Conservation (phyloP, 225 moss, liverwort and hornwort genomes). For the Ulota crispa region DNA sequence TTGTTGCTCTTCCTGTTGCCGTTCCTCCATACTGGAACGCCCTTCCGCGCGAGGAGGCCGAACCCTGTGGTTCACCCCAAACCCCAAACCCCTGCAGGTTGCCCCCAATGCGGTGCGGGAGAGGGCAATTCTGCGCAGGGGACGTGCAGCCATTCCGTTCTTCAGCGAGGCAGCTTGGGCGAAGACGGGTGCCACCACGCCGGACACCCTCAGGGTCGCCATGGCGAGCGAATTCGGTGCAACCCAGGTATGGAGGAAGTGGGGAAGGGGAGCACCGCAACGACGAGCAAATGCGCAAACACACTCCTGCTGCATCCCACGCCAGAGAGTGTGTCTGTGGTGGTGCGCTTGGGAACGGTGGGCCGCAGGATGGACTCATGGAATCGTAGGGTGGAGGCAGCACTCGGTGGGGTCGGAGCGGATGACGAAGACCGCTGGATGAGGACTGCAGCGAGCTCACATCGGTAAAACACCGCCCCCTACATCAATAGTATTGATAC, state of each 20-base stretch:
- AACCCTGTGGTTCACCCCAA: neutral
- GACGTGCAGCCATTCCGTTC: neutral
- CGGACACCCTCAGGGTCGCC: slow-evolving; percentile 27
- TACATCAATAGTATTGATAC: too few species aligned
- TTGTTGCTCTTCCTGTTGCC: slow-evolving; percentile 5
- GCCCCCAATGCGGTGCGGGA: slow-evolving; percentile 9
- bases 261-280: neutral
- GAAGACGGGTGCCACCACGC: slow-evolving; percentile 17
- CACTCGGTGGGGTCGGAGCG: neutral
- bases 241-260: neutral
- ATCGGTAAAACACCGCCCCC: too few species aligned
- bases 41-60: slow-evolving; percentile 21
- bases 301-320: neutral
- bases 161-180: neutral
- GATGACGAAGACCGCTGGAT: slow-evolving; percentile 2
- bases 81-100: slow-evolving; percentile 17
- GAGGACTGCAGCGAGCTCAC: neutral
- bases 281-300: neutral
- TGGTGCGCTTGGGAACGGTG: neutral
- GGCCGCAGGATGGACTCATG: neutral
- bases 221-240: neutral
- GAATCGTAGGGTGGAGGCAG: neutral
- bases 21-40: slow-evolving; percentile 39
- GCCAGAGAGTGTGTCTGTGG: neutral
- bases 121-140: neutral